Evolutionary conservation across 768 basidiomycete genomes (phyloP), one percentile per base, ranked within the genome.

Genomic region (Rhizopogon rudus): DNA sequence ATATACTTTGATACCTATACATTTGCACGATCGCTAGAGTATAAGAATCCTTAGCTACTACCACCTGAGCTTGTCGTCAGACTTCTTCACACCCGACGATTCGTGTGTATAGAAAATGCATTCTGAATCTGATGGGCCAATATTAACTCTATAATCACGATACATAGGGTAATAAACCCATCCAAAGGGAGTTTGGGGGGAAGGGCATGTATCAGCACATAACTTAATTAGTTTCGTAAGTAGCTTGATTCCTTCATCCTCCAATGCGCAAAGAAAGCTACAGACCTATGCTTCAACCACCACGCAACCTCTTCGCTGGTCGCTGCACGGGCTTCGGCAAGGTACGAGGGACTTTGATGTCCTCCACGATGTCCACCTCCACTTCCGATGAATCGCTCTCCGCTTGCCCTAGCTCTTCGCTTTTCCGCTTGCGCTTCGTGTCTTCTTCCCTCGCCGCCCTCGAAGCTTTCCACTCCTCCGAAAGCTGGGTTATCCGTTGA

Each of bases 401-500:
- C 4, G 63, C 64, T 35, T 62, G 60, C 40, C 54, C 60, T 31
- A 57, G 55, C 16, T 63, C 63, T 10, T 60, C 60, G 42, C 65
- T 60, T 25, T 67, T 66, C n/a, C 58, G 63, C 43, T 71, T 71
- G 12, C 53, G 61, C 40, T 63, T 69, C 40, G 53, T 60, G 20
- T 63, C 67, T 54, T 71, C 70, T 54, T 65, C 71, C 63, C 75
- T 72, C 42, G 66, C 66, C 13, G 67, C 75, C 40, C 77, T 78
- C 39, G 71, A 70, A 48, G 71, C 70, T 63, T 76, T 78, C 80
- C 84, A 87, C 16, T 77, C 73, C 22, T 65, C 61, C n/a, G 87
- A 85, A 28, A 88, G 71, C 3, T 62, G 52, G 7, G 61, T 52
- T 29, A 87, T 82, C 7, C 73, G 72, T 3, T 58, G 59, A 29